phyloP scores from a whole-genome alignment of 2,329 filamentous ascomycete species.

The Arthrobotrys conoides region DNA sequence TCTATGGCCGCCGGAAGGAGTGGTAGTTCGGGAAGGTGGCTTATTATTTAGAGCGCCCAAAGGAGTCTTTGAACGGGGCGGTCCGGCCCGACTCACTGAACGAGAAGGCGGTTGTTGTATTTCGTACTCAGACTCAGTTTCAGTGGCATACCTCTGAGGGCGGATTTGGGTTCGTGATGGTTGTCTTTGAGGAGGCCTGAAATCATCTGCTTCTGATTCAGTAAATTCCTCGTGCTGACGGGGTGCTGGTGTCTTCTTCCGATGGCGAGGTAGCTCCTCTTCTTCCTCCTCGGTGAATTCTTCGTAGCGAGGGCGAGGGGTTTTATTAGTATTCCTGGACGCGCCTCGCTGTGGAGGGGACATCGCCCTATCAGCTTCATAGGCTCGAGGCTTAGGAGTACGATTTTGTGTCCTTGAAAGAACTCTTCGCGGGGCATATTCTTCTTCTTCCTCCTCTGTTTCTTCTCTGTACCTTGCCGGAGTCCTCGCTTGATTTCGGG shows the following conservation, averaged over 20 bases:
- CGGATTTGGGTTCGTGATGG: constrained; percentile 53
- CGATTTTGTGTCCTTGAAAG: constrained; percentile 52
- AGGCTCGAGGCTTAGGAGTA: constrained; percentile 53
- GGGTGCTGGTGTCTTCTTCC: constrained; percentile 41
- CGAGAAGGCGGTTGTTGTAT: constrained; percentile 23
- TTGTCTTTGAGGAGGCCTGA: constrained; percentile 45
- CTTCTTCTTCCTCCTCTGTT: constrained; percentile 47
- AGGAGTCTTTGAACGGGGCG: constrained; percentile 47
- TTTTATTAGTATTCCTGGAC: constrained; percentile 54
- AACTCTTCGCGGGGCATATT: constrained; percentile 48
- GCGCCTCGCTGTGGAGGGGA: constrained; percentile 53
- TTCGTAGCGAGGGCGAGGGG: constrained; percentile 52
- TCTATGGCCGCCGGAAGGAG: constrained; percentile 43
- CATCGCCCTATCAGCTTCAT: constrained; percentile 51
- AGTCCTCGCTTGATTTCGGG: constrained; percentile 46
- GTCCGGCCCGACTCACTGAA: constrained; percentile 41
- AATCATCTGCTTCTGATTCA: constrained; percentile 56
- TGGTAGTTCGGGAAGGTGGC: constrained; percentile 55
- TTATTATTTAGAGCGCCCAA: constrained; percentile 22
- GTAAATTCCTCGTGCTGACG: constrained; percentile 56
- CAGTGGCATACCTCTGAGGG: constrained; percentile 40
- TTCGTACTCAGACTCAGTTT: constrained; percentile 54
- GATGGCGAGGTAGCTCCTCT: constrained; percentile 36
- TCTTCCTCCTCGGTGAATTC: constrained; percentile 56
- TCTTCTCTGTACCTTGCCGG: constrained; percentile 45